Base-by-base conservation (phyloP, 140 eudicot species). In the Bidens hawaiensis region DNA sequence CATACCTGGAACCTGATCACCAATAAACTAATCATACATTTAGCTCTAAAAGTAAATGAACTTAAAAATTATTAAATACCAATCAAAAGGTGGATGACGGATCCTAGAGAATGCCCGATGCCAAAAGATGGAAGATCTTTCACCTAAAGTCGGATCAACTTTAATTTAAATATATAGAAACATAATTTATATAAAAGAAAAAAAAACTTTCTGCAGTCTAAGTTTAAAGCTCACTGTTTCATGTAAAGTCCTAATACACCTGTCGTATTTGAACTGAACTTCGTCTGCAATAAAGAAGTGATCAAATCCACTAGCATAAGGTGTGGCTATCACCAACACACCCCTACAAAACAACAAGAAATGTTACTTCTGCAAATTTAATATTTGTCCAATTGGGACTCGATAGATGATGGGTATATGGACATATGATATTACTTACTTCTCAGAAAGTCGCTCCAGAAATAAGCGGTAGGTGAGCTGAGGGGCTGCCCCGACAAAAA, bases 401-500 rank as follows among this genome's bases (percentile, higher is more conserved):
- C 7, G 17, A 54, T 26, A 54, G 9, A 54, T 54, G 36, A 52
- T 24, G 36, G 59, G 18, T 36, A 52, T 33, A 66, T 49, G 31
- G 25, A 33, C 31, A 42, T 49, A 42, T 25, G 58, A 57, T 41
- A 47, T 23, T 64, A 78, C 94, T 58, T 46, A 87, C 98, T 76
- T 80, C 63, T 91, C 94, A 62, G 94, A 81, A 64, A 93, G 99
- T 55, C 82, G 80, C 70, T 93, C 95, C 52, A 93, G 79, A 78
- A 93, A 87, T 70, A 87, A 57, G 34, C 95, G 96, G 49, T 93
- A 93, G 41, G 95, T 83, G 56, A 93, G 91, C 76, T 91, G 99
- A 56, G 99, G 99, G 50, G 99, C 99, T 55, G 99, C 99, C 56
- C 99, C 99, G 19, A 93, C 99, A 82, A 93, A 93, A 61, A 93